phyloP scores from a whole-genome alignment of 2,329 filamentous ascomycete genomes.

The Furcasterigmium sp. region DNA sequence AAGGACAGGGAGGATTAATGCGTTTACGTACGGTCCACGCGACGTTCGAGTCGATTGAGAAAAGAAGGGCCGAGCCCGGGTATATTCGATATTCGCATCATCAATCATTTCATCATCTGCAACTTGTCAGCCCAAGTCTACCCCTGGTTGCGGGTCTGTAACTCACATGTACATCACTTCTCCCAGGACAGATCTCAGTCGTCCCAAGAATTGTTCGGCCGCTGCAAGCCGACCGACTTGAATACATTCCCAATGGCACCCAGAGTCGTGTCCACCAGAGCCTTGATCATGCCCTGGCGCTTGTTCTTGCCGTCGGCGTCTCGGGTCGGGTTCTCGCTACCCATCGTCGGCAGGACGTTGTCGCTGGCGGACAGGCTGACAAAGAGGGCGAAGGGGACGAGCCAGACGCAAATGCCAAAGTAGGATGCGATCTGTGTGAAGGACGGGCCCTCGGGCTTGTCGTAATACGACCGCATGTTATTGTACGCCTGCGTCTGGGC shows the following conservation, averaged over 20 bases:
- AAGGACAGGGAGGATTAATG: conserved; percentile 1
- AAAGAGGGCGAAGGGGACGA: conserved; percentile 92
- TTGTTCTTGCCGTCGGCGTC: conserved; percentile 41
- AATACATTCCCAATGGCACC: conserved; percentile 43
- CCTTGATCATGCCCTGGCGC: conserved; percentile 62
- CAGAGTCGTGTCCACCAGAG: conserved; percentile 54
- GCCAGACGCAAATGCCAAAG: conserved; percentile 94
- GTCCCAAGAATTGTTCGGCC: conserved; percentile 2
- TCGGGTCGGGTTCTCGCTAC: conserved; percentile 59
- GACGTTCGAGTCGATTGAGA: no score
- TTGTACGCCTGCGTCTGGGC: conserved; percentile 53
- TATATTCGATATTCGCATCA: no score
- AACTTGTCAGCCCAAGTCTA: not conserved
- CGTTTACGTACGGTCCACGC: no score
- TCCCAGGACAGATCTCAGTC: not conserved
- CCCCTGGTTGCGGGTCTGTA: not conserved
- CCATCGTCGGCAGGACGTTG: conserved; percentile 91
- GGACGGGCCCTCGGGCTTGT: conserved; percentile 61
- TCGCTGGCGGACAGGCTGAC: conserved; percentile 91
- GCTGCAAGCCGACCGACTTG: conserved; percentile 9
- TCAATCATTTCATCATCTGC: conserved; percentile 5
- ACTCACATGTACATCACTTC: conserved; percentile 2
- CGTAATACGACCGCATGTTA: conserved; percentile 55
- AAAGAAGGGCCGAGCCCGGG: conserved; percentile 2
- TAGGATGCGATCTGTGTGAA: conserved; percentile 96